Evolutionary conservation across 768 basidiomycete species (phyloP).

Genomic region (Tylopilus sp.): DNA sequence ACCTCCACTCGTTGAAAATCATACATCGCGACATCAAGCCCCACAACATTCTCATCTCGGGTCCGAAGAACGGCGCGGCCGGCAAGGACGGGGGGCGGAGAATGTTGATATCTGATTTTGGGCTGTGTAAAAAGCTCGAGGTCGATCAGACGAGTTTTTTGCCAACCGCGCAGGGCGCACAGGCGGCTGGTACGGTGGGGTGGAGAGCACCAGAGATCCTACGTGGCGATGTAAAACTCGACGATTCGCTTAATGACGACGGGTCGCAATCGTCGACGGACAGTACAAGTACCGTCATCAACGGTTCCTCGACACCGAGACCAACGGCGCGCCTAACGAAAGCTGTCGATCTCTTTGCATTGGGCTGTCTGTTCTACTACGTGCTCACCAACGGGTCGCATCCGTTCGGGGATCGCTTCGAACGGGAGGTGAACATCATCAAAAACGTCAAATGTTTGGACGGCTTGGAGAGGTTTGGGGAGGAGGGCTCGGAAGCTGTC

Average conservation of each 20-base stretch:
- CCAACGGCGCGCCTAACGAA: slow-evolving; percentile 77
- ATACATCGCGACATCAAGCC: slow-evolving; percentile 99
- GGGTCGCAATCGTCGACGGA: slow-evolving; percentile 65
- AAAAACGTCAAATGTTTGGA: slow-evolving; percentile 72
- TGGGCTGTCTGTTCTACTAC: slow-evolving; percentile 95
- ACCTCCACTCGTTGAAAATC: slow-evolving; percentile 91
- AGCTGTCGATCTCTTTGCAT: slow-evolving; percentile 93
- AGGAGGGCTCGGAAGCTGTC: slow-evolving; percentile 90
- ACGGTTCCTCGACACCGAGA: slow-evolving; percentile 15
- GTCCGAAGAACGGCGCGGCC: slow-evolving; percentile 50
- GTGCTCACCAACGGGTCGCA: slow-evolving; percentile 86
- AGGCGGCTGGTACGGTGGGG: slow-evolving; percentile 91
- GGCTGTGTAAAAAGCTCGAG: slow-evolving; percentile 92
- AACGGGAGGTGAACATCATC: slow-evolving; percentile 92
- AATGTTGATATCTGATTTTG: slow-evolving; percentile 97
- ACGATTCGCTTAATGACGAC: slow-evolving; percentile 66
- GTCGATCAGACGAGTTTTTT: slow-evolving; percentile 95
- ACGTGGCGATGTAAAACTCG: slow-evolving; percentile 88
- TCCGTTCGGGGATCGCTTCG: slow-evolving; percentile 91
- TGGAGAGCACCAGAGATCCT: slow-evolving; percentile 98
- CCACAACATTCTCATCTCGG: slow-evolving; percentile 91
- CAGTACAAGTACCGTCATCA: slow-evolving; percentile 51
- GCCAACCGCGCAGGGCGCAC: slow-evolving; percentile 85
- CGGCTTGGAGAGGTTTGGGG: slow-evolving; percentile 76
- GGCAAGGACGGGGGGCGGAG: slow-evolving; percentile 50